A percentile compares a stretch with the other conserved stretches of the same genome.
phyloP scores from a whole-genome alignment of 2,329 filamentous ascomycete species.

The Rhinocladiella similis region DNA sequence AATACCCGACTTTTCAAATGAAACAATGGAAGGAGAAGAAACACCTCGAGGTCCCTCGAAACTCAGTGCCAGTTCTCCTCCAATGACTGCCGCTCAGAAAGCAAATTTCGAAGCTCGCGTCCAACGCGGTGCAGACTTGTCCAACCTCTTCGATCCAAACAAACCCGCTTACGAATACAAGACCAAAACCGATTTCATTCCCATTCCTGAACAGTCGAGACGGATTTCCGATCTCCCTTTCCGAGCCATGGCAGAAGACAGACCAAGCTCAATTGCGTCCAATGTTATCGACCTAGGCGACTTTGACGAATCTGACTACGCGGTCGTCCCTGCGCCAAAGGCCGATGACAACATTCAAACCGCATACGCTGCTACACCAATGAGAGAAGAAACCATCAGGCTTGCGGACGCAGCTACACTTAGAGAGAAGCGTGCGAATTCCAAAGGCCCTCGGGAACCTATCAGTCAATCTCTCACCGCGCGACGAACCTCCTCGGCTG shows the following conservation, averaged over 20 bases:
- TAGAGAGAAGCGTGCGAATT: slow-evolving; percentile 55
- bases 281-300: slow-evolving; percentile 55
- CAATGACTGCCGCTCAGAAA: slow-evolving; percentile 46
- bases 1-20: slow-evolving; percentile 34
- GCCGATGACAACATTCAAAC: slow-evolving; percentile 52
- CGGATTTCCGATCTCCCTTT: slow-evolving; percentile 57
- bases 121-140: slow-evolving; percentile 56
- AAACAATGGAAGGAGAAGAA: slow-evolving; percentile 43
- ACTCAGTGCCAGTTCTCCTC: slow-evolving; percentile 17
- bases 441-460: slow-evolving; percentile 42
- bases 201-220: slow-evolving; percentile 42
- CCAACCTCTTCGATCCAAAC: slow-evolving; percentile 58
- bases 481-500: slow-evolving; percentile 28
- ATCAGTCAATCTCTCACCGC: slow-evolving; percentile 35
- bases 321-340: slow-evolving; percentile 43
- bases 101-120: slow-evolving; percentile 59
- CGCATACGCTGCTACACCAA: slow-evolving; percentile 44
- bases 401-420: slow-evolving; percentile 56
- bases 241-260: slow-evolving; percentile 33
- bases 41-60: slow-evolving; percentile 33
- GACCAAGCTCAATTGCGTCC: slow-evolving; percentile 48
- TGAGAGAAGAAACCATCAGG: slow-evolving; percentile 48
- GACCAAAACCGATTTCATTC: slow-evolving; percentile 51
- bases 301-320: slow-evolving; percentile 52
- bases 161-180: slow-evolving; percentile 60